Evolutionary conservation across 352 stramenopile genomes (phyloP), one percentile per base, ranked within the genome.

Genomic region (Pythium volutum): DNA sequence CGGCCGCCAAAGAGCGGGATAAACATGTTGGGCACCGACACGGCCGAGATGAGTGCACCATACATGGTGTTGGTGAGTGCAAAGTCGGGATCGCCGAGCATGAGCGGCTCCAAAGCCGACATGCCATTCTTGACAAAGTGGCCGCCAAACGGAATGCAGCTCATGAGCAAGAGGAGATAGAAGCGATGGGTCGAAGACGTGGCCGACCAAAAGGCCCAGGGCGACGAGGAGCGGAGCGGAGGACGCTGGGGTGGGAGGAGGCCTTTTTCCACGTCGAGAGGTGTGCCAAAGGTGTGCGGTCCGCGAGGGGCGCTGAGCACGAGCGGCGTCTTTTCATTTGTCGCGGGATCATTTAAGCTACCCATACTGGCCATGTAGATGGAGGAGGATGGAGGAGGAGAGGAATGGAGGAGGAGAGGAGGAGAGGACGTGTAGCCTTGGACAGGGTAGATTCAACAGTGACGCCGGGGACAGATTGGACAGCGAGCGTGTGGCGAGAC

Each of bases 121-220:
- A 95, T 87, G 52, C 79, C 75, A 52, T 93, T 95, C 82, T 93
- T 95, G 53, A 92, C 86, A 54, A 95, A 95, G 71, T 95, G 86
- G 26, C 80, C 84, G 29, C 84, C 82, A 61, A 95, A 93, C 33
- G 86, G 84, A 56, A 95, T 91, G 67, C 68, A 81, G 63, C 82
- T 91, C 77, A 95, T 93, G 64, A 93, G 80, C 20, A 95, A 3
- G 9, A 95, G 71, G 46, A 95, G 70, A 57, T 76, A 95, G 66
- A 93, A 93, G 46, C 86, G 84, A 59, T 93, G 79, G 41, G 74
- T 71, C 2, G 73, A 59, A 29, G 83, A 86, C 46, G 79, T 87
- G 26, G 81, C 76, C 33, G 56, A 39, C 86, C 86, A 95, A 56
- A 91, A 89, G 63, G 85, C 63, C 84, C 84, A 95, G 10, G 53